Evolutionary conservation across 192 early-diverging fungal genomes (phyloP).

Genomic region (Backusella mclennaniae): DNA sequence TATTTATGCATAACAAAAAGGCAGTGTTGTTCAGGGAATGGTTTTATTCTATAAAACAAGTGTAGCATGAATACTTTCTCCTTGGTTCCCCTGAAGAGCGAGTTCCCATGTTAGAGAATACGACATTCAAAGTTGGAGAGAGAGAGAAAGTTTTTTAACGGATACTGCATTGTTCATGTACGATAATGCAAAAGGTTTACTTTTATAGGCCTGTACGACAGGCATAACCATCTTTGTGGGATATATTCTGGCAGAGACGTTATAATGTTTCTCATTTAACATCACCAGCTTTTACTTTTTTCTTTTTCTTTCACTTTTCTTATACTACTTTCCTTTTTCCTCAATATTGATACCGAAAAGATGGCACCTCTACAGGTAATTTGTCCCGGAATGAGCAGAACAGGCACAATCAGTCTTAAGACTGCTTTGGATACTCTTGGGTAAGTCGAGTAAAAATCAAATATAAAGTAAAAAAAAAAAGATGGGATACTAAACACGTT

Average conservation of each 20-base stretch:
- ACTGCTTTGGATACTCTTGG: neutral
- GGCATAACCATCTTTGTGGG: too few relatives aligned
- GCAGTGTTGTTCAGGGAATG: too few relatives aligned
- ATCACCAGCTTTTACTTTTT: neutral
- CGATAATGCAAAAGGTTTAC: neutral
- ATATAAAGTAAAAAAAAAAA: neutral
- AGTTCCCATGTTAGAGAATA: neutral
- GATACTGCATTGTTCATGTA: neutral
- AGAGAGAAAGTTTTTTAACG: too few relatives aligned
- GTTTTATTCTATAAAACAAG: too few relatives aligned
- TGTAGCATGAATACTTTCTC: neutral
- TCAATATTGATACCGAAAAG: neutral
- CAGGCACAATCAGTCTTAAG: neutral
- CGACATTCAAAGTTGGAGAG: neutral
- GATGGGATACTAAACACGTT: neutral
- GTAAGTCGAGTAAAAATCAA: too few relatives aligned
- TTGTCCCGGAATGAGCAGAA: neutral
- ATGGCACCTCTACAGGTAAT: neutral
- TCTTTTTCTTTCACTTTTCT: neutral
- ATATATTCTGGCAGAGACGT: too few relatives aligned
- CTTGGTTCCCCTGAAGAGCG: neutral
- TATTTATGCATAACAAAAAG: too few relatives aligned
- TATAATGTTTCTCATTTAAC: neutral
- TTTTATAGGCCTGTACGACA: neutral
- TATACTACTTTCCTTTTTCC: neutral